Evolutionary conservation across 2,329 filamentous ascomycete species (phyloP).

Genomic region (Diaporthe sp.): DNA sequence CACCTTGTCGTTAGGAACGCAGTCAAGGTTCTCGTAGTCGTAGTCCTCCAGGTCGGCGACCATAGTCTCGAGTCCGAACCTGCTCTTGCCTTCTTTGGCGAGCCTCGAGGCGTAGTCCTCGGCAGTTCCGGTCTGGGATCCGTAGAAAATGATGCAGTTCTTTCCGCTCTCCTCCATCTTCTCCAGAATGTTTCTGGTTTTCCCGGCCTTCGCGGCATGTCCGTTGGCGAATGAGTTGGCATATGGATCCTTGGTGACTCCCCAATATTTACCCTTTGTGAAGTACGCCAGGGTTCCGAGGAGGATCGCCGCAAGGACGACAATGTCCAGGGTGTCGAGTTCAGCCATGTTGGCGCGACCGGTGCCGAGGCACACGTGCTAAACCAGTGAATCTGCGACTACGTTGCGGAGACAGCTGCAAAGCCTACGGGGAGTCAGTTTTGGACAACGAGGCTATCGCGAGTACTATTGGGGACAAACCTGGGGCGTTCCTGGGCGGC

Average conservation of each 20-base stretch:
- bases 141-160: constrained; percentile 99
- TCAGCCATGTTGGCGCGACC: constrained; percentile 80
- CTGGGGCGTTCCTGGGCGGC: neutral
- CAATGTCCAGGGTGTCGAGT: constrained; percentile 93
- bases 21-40: constrained; percentile 94
- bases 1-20: constrained; percentile 89
- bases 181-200: constrained; percentile 92
- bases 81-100: constrained; percentile 96
- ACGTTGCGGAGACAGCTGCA: constrained; percentile 1
- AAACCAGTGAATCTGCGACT: neutral
- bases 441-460: neutral
- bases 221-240: constrained; percentile 79
- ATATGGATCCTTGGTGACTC: constrained; percentile 88
- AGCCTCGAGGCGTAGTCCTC: constrained; percentile 98
- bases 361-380: constrained; percentile 35
- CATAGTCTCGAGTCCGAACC: constrained; percentile 98
- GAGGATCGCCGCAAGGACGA: constrained; percentile 89
- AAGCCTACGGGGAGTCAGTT: neutral
- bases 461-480: neutral
- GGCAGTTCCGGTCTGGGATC: constrained; percentile 97
- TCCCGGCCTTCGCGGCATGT: constrained; percentile 80
- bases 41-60: constrained; percentile 98
- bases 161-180: constrained; percentile 96
- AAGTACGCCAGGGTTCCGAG: constrained; percentile 94
- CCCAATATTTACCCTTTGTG: constrained; percentile 97